Base-by-base conservation (phyloP, 1,284 basidiomycete genomes). In the Ustilago esculenta region DNA sequence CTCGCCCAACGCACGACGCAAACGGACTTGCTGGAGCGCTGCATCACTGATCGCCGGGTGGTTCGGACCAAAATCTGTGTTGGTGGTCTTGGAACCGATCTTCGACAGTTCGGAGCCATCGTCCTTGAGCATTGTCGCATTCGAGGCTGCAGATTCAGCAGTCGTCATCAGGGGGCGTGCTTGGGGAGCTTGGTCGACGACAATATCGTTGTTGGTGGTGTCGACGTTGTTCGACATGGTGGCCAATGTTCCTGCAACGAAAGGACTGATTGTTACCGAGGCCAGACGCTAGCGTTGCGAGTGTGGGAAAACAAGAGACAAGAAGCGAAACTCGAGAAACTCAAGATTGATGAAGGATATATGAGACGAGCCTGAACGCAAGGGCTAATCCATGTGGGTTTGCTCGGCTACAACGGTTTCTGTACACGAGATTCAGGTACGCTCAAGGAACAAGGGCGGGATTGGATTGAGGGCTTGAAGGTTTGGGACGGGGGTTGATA, bases 1-100 rank as follows among this genome's bases (percentile, higher is more conserved):
- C 50, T 60, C 64, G 5, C 63, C 34, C 23, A 80, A 53, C 5
- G 54, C 67, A 15, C 77, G 67, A 33, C 76, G 76, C 36, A 79
- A 47, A 12, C 64, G 57, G 3, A 67, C 39, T 29, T 67, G 45
- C 14, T 57, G 63, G 10, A 66, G 54, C n/a, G 42, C 56, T 4
- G 32, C 56, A 36, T 66, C 56, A 24, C 25, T 42, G 36, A 64
- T 58, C 7, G 46, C 32, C 4, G 49, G 51, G 8, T 50, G 54
- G 14, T 45, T 14, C 1, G 47, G 30, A 20, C 40, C 35, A 14
- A 39, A 35, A 11, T 43, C 35, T 29, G 41, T 45, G 44, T 40
- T 40, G 27, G 49, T 52, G 12, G 54, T 49, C 25, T 47, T 15
- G 2, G 60, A 57, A 9, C 15, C 44, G 14, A 57, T 17, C 41